A percentile compares a stretch with the other conserved stretches of the same genome.
Conservation (phyloP, 2,329 filamentous ascomycete species). For the Trichoderma lentiforme region DNA sequence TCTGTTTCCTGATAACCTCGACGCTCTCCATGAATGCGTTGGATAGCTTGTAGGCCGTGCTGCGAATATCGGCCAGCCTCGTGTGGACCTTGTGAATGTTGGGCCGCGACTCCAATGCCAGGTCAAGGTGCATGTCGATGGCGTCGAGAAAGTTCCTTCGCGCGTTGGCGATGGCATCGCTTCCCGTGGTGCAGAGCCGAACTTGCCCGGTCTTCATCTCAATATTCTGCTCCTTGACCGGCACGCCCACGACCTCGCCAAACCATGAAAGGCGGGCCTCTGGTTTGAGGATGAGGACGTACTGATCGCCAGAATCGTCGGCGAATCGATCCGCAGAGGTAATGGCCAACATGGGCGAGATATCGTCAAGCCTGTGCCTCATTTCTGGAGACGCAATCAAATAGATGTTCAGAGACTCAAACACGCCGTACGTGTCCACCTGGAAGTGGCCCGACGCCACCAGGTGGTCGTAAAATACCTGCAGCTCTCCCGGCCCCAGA, state of each 20-base stretch:
- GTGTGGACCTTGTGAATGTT: conserved; percentile 90
- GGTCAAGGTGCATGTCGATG: conserved; percentile 81
- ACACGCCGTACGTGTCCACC: conserved; percentile 62
- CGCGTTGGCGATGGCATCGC: conserved; percentile 75
- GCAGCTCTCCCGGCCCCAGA: conserved; percentile 62
- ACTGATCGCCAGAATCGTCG: conserved; percentile 71
- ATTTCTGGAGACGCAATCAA: conserved; percentile 82
- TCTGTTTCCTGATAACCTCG: conserved; percentile 84
- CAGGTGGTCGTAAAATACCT: conserved; percentile 76
- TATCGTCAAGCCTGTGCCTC: conserved; percentile 71
- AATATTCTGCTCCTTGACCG: conserved; percentile 72
- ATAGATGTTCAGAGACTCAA: conserved; percentile 73
- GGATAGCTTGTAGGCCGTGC: conserved; percentile 91
- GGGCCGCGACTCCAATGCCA: conserved; percentile 86
- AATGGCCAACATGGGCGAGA: conserved; percentile 79
- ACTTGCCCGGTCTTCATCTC: conserved; percentile 85
- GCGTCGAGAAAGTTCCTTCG: conserved; percentile 71
- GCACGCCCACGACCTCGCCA: conserved; percentile 68
- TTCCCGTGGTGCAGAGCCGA: conserved; percentile 84
- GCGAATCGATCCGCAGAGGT: conserved; percentile 53
- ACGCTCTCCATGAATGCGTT: conserved; percentile 99
- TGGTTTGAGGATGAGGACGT: conserved; percentile 79
- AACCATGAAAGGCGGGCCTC: conserved; percentile 79
- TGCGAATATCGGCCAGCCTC: conserved; percentile 89
- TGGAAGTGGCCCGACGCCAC: conserved; percentile 83